Evolutionary conservation across 352 stramenopile species (phyloP), one percentile per base, ranked within the genome.

Genomic region (Plasmopara viticola): DNA sequence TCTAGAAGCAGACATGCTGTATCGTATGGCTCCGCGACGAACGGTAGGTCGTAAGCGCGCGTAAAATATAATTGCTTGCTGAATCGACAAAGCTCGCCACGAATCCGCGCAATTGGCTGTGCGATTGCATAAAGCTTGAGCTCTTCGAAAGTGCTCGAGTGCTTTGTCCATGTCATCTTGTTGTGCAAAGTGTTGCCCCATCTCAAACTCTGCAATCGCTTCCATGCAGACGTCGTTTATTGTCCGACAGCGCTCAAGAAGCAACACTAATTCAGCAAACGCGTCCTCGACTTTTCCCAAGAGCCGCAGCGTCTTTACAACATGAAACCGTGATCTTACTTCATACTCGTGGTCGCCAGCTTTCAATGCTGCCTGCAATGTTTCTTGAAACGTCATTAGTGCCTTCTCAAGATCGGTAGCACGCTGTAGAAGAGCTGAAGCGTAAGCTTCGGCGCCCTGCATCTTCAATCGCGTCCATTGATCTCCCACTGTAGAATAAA

Each of bases 31-130:
- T 18, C 62, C 64, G 15, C 62, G 62, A 34, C 70, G 73, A 14
- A 54, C 50, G 5, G 48, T 46, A 2, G 60, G 59, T 18, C 51
- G 52, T 47, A 86, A 47, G 14, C 56, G 62, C 1, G 63, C 54
- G 55, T 86, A 86, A 51, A 86, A 84, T 14, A 30, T 68, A 28
- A 86, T 80, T 0, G 75, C 75, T 6, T 72, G 61, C 46, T 80
- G 62, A 18, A 86, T 61, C 0, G 76, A 84, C 0, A 56, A 57
- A 6, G 38, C 28, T 0, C 73, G 62, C 76, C 71, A 82, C 28
- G 60, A 62, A 9, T 56, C 50, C 0, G 44, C 48, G 9, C 64
- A 76, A 29, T 77, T 66, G 1, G 59, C 68, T 0, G 71, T 79
- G 51, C 77, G 63, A 47, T 82, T 72, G 43, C 69, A 81, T 15